Percentiles rank a stretch among this genome's conserved stretches.
Evolutionary conservation across 1,284 basidiomycete genomes (phyloP).

Genomic region (Marasmius oreades): DNA sequence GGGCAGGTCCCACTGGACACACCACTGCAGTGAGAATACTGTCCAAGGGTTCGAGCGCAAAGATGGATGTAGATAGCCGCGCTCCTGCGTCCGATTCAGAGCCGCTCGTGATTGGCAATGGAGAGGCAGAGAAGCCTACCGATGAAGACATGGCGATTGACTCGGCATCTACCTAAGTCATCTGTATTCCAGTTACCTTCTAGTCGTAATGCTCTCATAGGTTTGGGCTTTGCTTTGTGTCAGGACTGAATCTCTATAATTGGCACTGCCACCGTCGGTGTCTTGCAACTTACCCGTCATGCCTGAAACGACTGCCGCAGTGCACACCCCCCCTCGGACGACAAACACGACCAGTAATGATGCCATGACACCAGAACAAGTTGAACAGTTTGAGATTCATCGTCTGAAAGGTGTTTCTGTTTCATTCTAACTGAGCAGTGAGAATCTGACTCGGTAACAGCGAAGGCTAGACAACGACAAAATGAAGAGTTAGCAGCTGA

Average conservation of each 20-base stretch:
- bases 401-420: conserved; percentile 46
- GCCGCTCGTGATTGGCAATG: not conserved
- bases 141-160: not conserved
- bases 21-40: conserved; percentile 50
- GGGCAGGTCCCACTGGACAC: conserved; percentile 70
- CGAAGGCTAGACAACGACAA: conserved; percentile 50
- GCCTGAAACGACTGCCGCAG: not conserved
- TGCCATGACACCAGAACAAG: conserved; percentile 39
- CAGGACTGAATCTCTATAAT: not conserved
- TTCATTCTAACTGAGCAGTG: not conserved
- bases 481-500: conserved; percentile 21
- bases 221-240: not conserved
- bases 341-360: not conserved
- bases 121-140: not conserved
- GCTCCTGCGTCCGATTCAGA: conserved; percentile 1
- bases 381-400: conserved; percentile 48
- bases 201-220: not conserved
- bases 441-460: conserved; percentile 25
- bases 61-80: conserved; percentile 47
- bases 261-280: too few relatives aligned
- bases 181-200: not conserved
- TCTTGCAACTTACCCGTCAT: not conserved
- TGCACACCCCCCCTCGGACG: not conserved
- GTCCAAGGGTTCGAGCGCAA: conserved; percentile 27
- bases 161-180: not conserved